Percentiles rank a stretch among this genome's conserved stretches.
Conservation (phyloP, 2,329 filamentous ascomycete species). For the Lasiodiplodia sp. region DNA sequence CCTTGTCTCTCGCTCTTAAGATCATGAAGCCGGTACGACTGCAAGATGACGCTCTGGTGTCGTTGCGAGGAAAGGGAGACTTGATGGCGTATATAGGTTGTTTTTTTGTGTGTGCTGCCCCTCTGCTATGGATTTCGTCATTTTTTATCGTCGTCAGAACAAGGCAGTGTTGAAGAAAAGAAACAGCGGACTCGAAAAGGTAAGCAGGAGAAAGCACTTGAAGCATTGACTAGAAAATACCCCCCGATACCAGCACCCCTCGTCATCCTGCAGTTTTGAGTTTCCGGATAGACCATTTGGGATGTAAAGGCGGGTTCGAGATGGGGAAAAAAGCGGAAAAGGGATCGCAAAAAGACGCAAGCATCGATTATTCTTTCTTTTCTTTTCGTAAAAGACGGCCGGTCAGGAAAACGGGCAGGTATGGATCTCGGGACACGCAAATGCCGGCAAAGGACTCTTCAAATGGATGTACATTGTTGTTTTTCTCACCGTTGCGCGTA, state of each 20-base stretch:
- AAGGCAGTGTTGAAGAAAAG: slow-evolving; percentile 7
- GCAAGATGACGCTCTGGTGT: not conserved
- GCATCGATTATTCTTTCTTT: not conserved
- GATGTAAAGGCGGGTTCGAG: slow-evolving; percentile 3
- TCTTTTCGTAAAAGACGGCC: not conserved
- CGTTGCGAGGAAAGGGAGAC: slow-evolving; percentile 13
- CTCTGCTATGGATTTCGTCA: not conserved
- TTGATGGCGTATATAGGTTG: slow-evolving; percentile 19
- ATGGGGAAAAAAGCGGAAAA: not conserved
- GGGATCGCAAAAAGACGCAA: not conserved
- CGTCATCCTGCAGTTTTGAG: slow-evolving; percentile 1
- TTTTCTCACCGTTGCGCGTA: not conserved
- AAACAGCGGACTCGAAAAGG: not conserved
- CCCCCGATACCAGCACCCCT: not conserved
- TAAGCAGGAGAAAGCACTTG: not conserved
- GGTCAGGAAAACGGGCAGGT: not conserved
- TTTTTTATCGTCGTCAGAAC: slow-evolving; percentile 6
- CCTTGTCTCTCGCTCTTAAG: not conserved
- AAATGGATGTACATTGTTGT: not conserved
- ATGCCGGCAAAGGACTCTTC: not conserved
- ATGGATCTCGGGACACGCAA: slow-evolving; percentile 6
- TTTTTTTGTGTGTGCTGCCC: not conserved
- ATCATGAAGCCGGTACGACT: not conserved
- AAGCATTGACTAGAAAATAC: slow-evolving; percentile 26
- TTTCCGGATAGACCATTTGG: slow-evolving; percentile 12